Base-by-base conservation (phyloP, 768 basidiomycete species). In the Cystoderma amianthinum region DNA sequence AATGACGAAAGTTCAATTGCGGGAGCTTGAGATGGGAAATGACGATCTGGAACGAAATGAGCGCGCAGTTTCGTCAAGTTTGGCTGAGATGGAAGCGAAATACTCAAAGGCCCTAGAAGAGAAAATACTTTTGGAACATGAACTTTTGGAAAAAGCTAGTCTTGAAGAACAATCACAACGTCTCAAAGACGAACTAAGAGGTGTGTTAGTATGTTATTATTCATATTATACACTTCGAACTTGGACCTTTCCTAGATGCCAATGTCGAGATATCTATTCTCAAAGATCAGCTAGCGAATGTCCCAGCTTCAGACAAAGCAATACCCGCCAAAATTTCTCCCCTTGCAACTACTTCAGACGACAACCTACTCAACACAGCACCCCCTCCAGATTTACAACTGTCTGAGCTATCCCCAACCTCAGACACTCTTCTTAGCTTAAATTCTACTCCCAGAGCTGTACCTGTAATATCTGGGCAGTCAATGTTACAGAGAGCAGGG, bases 41-140 rank as follows among this genome's bases (percentile, higher is more conserved):
- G 96, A 99, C 54, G 94, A 98, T 64, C 71, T 99, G 44, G 96
- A 98, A 58, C 75, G 93, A 47, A 94, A 86, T 59, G 95, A 97
- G 57, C 79, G 96, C 20, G 87, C 86, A 38, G 84, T 88, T 32
- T 77, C 85, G 6, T 89, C 85, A 37, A 86, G 78, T 51, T 63
- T 94, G 51, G 85, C 84, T 3, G 86, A 88, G 56, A 70, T 90
- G 52, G 93, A 96, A 64, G 69, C 78, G 50, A 91, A 85, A 59
- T 95, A 98, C 65, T 82, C 92, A 44, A 77, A 82, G 40, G 86
- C 85, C 1, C 68, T 98, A 23, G 96, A 99, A 61, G 93, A 98
- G 67, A 98, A 97, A 66, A 97, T 97, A 42, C 66, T 99, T 19
- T 74, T 98, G 25, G 96, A 99, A 60, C 92, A 98, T 49, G 96